Percentiles rank a stretch among this genome's conserved stretches.
phyloP scores from a whole-genome alignment of 1,284 basidiomycete genomes.

The Agroathelia rolfsii region DNA sequence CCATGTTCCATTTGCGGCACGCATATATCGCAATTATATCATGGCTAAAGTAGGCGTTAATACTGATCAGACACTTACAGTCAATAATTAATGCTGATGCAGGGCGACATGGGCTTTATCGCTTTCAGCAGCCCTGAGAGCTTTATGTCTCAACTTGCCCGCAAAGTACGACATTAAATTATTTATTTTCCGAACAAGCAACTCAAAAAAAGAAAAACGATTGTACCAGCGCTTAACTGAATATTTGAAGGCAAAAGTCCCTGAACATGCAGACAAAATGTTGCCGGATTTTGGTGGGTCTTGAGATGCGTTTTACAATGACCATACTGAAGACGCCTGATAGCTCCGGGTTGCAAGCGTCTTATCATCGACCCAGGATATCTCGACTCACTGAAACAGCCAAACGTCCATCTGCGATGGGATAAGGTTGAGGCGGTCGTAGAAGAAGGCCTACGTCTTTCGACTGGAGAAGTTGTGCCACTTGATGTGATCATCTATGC shows the following conservation, averaged over 20 bases:
- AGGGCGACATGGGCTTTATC: conserved; percentile 25
- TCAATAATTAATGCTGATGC: conserved; percentile 11
- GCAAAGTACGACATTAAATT: conserved; percentile 18
- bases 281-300: conserved; percentile 38
- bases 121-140: conserved; percentile 29
- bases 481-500: conserved; percentile 41
- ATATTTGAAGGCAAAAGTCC: conserved; percentile 36
- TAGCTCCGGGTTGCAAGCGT: conserved; percentile 46
- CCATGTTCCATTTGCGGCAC: conserved; percentile 35
- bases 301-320: conserved; percentile 1
- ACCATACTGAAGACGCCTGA: conserved; percentile 1
- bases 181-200: conserved; percentile 1
- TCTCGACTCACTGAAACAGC: conserved; percentile 34
- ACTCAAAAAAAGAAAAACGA: conserved; percentile 5
- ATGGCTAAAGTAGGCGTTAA: conserved; percentile 29
- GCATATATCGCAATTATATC: conserved; percentile 34
- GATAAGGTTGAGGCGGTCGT: conserved; percentile 32
- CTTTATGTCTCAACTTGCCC: conserved; percentile 17
- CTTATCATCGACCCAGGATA: conserved; percentile 47
- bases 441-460: conserved; percentile 34
- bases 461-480: conserved; percentile 35
- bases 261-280: conserved; percentile 32
- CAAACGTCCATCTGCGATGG: conserved; percentile 42
- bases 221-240: conserved; percentile 26
- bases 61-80: conserved; percentile 16